Percentiles rank a stretch among this genome's conserved stretches.
These are phyloP conservation scores for Rhynchosporium graminicola DNA, from an alignment of 2,329 filamentous ascomycete genomes.

Conservation along the genomic window DNA sequence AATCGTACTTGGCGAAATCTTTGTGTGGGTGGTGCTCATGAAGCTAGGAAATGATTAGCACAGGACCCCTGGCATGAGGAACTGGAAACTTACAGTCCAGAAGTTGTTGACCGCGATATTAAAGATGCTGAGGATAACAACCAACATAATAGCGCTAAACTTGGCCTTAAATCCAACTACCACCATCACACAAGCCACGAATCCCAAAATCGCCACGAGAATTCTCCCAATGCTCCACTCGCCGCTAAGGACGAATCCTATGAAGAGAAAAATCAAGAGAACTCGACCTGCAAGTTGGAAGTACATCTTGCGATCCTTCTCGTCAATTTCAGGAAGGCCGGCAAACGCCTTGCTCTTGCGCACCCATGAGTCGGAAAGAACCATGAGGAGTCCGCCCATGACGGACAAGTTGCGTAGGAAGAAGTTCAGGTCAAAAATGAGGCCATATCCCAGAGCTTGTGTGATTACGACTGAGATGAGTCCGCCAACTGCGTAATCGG, in stretches of 20 bases:
- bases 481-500: conserved; percentile 87
- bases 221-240: conserved; percentile 90
- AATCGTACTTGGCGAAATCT: conserved; percentile 99
- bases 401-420: conserved; percentile 98
- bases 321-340: conserved; percentile 88
- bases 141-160: conserved; percentile 93
- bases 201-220: conserved; percentile 78
- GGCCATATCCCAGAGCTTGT: conserved; percentile 92
- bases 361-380: conserved; percentile 96
- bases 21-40: conserved; percentile 98
- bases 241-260: conserved; percentile 94
- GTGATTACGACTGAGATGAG: conserved; percentile 89
- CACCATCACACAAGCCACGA: conserved; percentile 95
- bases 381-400: conserved; percentile 96
- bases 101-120: conserved; percentile 99
- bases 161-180: conserved; percentile 99
- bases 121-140: conserved; percentile 93
- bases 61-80: conserved; percentile 6
- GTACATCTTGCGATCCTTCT: conserved; percentile 99
- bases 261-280: conserved; percentile 93
- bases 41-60: conserved; percentile 57
- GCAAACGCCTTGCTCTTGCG: conserved; percentile 97
- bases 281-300: conserved; percentile 97
- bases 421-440: conserved; percentile 99
- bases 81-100: conserved; percentile 78